Conservation (phyloP, 2,329 filamentous ascomycete species). For the Alternaria sp. region DNA sequence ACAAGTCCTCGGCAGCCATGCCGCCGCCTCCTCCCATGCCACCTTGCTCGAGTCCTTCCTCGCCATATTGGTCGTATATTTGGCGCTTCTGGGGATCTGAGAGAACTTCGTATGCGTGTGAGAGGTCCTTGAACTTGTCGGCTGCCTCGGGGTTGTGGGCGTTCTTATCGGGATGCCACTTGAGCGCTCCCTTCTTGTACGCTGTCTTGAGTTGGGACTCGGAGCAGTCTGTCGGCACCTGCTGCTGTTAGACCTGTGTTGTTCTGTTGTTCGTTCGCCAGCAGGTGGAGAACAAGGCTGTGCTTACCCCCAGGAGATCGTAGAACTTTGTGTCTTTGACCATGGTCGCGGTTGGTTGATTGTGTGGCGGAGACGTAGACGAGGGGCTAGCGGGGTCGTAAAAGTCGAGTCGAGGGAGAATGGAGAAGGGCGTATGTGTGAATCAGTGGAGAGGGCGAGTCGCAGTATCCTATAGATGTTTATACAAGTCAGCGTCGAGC, state of each 20-base stretch:
- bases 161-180: conserved; percentile 95
- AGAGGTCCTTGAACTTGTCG: conserved; percentile 98
- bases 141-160: conserved; percentile 89
- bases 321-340: conserved; percentile 82
- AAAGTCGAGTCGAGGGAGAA: conserved; percentile 29
- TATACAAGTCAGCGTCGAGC: conserved; percentile 31
- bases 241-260: conserved; percentile 27
- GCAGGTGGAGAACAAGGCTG: conserved; percentile 38
- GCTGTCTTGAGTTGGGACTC: conserved; percentile 91
- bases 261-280: not conserved
- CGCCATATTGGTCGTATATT: conserved; percentile 96
- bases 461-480: conserved; percentile 10
- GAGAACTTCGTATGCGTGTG: conserved; percentile 93
- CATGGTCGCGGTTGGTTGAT: conserved; percentile 62
- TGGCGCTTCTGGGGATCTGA: conserved; percentile 90
- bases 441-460: conserved; percentile 15
- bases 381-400: conserved; percentile 41
- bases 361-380: conserved; percentile 18
- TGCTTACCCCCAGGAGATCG: conserved; percentile 75
- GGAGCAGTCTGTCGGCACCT: conserved; percentile 81
- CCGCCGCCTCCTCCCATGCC: conserved; percentile 75
- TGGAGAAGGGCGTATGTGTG: conserved; percentile 15
- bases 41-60: conserved; percentile 89
- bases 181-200: conserved; percentile 83
- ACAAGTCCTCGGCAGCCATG: conserved; percentile 96